These are phyloP conservation scores for Epichloe scottii DNA, from an alignment of 2,329 filamentous ascomycete species.

Conservation along the genomic window DNA sequence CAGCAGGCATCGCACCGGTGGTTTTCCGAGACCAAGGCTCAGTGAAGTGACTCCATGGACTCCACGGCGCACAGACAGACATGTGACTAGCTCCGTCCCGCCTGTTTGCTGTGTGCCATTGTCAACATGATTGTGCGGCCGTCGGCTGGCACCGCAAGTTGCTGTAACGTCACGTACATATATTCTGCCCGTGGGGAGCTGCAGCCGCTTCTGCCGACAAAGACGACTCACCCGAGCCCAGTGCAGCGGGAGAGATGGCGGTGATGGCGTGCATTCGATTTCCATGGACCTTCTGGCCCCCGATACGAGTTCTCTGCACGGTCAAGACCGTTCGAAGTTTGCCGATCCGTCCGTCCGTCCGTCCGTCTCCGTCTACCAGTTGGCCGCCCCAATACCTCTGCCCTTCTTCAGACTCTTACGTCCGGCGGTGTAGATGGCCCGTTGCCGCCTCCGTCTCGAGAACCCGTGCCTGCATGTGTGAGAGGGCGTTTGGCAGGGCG, in stretches of 20 bases:
- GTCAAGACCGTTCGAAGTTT: background rate
- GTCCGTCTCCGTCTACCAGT: too few species aligned
- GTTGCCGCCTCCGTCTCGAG: background rate
- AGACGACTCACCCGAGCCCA: background rate
- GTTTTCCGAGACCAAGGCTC: too few species aligned
- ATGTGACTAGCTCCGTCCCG: too few species aligned
- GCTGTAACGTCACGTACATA: background rate
- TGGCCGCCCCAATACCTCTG: too few species aligned
- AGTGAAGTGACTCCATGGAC: too few species aligned
- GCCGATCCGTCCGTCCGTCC: background rate
- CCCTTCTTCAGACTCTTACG: background rate
- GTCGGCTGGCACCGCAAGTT: background rate
- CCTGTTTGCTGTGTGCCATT: background rate
- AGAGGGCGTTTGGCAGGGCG: background rate
- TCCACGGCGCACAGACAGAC: too few species aligned
- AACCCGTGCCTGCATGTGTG: constrained; percentile 1
- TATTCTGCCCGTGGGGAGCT: background rate
- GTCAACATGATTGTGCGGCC: background rate
- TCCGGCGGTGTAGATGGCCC: background rate
- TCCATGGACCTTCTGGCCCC: too few species aligned
- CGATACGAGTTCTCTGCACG: too few species aligned
- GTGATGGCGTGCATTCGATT: background rate
- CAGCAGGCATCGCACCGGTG: too few species aligned
- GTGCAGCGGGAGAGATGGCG: background rate
- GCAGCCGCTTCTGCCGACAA: background rate